Percentiles rank a stretch among this genome's conserved stretches.
Conservation (phyloP, 495 filamentous ascomycete species). For the Penicillium mononematosum region DNA sequence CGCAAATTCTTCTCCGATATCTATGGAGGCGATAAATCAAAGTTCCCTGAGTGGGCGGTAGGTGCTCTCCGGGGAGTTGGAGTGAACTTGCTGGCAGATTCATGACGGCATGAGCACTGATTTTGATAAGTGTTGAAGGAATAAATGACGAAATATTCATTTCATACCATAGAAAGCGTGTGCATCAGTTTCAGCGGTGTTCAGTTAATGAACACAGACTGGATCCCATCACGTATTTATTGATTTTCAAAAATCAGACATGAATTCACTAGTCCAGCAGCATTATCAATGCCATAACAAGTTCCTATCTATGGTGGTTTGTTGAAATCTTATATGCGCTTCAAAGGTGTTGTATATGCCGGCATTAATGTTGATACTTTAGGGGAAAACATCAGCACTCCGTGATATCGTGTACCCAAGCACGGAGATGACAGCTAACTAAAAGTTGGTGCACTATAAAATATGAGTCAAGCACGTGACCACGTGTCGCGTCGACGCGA, state of each 20-base stretch:
- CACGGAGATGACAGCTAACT: background rate
- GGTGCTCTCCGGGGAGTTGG: slow-evolving; percentile 80
- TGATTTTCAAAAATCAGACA: background rate
- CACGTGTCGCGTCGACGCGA: slow-evolving; percentile 31
- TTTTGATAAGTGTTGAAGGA: background rate
- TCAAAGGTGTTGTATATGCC: background rate
- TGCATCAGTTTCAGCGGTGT: background rate
- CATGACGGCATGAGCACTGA: background rate
- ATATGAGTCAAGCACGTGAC: slow-evolving; percentile 18
- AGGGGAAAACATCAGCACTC: background rate
- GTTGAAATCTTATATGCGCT: background rate
- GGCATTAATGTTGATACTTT: background rate
- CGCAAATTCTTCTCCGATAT: slow-evolving; percentile 70
- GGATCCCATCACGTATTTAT: background rate
- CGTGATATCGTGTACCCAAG: background rate
- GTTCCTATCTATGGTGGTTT: background rate
- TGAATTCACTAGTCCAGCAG: background rate
- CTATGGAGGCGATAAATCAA: slow-evolving; percentile 63
- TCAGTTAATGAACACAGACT: background rate
- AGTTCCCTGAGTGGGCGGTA: slow-evolving; percentile 81
- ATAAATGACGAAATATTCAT: background rate
- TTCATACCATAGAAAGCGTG: background rate
- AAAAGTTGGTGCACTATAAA: background rate
- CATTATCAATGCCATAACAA: background rate
- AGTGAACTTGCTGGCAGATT: slow-evolving; percentile 66